Conservation (phyloP, 2,329 filamentous ascomycete species). For the Cladosporium austrohemisphaericum region DNA sequence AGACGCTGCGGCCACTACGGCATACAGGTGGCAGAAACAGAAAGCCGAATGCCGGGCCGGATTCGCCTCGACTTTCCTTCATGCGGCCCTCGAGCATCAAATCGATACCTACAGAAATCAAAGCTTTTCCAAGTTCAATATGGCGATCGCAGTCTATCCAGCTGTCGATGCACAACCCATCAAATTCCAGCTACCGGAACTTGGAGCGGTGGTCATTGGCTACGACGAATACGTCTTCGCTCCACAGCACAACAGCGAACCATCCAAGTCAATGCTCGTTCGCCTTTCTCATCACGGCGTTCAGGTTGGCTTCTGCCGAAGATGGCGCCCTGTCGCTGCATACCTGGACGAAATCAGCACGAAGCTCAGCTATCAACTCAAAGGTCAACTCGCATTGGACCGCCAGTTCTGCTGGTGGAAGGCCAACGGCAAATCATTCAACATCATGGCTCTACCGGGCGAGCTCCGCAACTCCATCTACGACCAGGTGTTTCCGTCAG, state of each 20-base stretch:
- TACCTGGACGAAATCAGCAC: not conserved
- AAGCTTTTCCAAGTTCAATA: not conserved
- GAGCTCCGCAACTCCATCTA: slow-evolving; percentile 18
- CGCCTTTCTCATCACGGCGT: not conserved
- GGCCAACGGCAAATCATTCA: slow-evolving; percentile 15
- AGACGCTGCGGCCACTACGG: not conserved
- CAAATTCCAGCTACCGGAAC: not conserved
- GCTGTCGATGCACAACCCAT: not conserved
- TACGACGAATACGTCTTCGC: not conserved
- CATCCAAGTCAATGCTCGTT: not conserved
- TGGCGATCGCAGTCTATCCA: not conserved
- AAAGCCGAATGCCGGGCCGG: not conserved
- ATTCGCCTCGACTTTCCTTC: not conserved
- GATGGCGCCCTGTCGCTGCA: not conserved
- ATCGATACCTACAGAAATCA: not conserved
- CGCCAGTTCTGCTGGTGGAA: slow-evolving; percentile 16
- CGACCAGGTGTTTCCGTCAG: not conserved
- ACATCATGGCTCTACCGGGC: slow-evolving; percentile 14
- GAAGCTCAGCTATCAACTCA: not conserved
- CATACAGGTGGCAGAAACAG: not conserved
- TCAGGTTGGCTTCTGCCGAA: not conserved
- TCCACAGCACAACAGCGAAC: not conserved
- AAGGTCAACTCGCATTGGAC: not conserved
- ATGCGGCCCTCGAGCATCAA: not conserved
- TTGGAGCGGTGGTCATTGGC: not conserved